Evolutionary conservation across 2,329 filamentous ascomycete genomes (phyloP), one percentile per base, ranked within the genome.

Genomic region (Trichophyton schoenleinii): DNA sequence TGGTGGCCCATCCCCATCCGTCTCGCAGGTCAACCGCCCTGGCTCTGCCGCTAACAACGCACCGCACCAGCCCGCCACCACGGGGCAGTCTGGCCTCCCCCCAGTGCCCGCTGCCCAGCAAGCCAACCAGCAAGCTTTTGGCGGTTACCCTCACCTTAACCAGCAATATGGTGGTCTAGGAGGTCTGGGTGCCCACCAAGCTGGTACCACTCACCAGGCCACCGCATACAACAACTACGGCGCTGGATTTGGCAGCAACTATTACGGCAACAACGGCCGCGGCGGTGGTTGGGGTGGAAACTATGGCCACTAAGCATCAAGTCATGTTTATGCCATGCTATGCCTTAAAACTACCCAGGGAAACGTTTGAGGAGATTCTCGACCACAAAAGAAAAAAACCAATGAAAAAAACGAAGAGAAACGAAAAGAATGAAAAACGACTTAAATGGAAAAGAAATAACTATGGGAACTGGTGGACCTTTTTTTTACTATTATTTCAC

Each of bases 21-120:
- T 86, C 44, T 81, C 81, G 55, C 83, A 85, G 69, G 81, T 81
- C 52, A 82, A 83, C 65, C 82, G 84, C 64, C 83, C 84, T 44
- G 82, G 81, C 48, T 86, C 83, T 42, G 83, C 83, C 6, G 80
- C 82, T 34, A 85, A 84, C 73, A 84, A 77, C 67, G 77, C 76
- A 25, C 79, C 77, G 44, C 78, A 79, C 52, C 80, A 81, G 68
- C 75, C 77, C 61, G 71, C 70, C 41, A 69, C 74, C 65, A 71
- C 71, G 60, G 61, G 59, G 13, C 81, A 83, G 67, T 73, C 77
- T 55, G 77, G 78, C 34, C 73, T 82, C 57, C 81, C 81, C 55
- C 80, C 79, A 52, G 78, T 81, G 59, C 80, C 81, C 70, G 78
- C 75, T 34, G 78, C 75, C 31, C 80, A 82, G 62, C 73, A 75